Base-by-base conservation (phyloP, 768 basidiomycete genomes). In the Rhodocollybia butyracea region DNA sequence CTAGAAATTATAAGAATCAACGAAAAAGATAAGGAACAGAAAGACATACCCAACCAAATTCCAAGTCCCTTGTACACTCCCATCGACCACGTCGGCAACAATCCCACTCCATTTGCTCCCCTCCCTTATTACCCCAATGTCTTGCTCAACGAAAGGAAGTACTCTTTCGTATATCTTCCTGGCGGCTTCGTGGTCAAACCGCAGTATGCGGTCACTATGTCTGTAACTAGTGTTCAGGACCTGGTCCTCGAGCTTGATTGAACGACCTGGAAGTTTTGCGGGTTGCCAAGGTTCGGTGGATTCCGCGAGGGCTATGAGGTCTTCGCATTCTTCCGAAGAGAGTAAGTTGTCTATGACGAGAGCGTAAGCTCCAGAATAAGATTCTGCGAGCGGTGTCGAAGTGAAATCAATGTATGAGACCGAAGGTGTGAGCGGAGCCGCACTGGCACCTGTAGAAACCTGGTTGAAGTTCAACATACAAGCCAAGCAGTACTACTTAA, bases 301-400 rank as follows among this genome's bases (percentile, higher is more conserved):
- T 21, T 69, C 66, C 2, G 76, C 75, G 11, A 76, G 64, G 2
- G 66, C 59, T 22, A 74, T 66, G 21, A 79, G 68, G 19, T 63
- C 64, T 1, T 62, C 66, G 59, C 79, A 80, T 63, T 80, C 77
- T 3, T 68, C 64, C 0, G 66, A 59, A 1, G 73, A 69, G 59
- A 80, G 72, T 21, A 77, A 47, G 39, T 73, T 60, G 63, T 78
- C 77, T 40, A 79, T 60, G 47, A 80, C 64, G 55, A 73, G 74
- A 47, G 73, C 72, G 60, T 77, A 79, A 61, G 61, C 66, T 5
- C 68, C 66, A 6, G 62, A 51, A 61, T 77, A 79, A 2, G 65
- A 60, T 2, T 48, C 54, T 0, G 69, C 60, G 5, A 78, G 65
- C 2, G 68, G 60, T 0, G 76, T 77, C 4, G 60, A 58, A 11